phyloP scores from a whole-genome alignment of 2,329 filamentous ascomycete genomes.

The Ophiocordyceps australis region DNA sequence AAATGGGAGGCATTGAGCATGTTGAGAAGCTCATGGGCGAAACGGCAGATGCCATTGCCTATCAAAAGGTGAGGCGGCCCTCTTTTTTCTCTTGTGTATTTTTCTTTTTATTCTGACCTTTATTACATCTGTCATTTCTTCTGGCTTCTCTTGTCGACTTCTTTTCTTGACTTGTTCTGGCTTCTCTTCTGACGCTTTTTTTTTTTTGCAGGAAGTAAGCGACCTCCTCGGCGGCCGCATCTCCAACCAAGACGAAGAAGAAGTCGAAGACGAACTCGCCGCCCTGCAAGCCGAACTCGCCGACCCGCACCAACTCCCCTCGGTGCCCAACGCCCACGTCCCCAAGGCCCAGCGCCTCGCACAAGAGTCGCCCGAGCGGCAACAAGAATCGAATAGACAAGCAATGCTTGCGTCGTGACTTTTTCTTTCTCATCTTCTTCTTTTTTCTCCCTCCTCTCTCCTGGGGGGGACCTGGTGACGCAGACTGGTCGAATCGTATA shows the following conservation, averaged over 20 bases:
- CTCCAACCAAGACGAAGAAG: constrained; percentile 89
- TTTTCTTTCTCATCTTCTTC: not conserved
- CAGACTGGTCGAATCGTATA: no score
- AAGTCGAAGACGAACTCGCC: constrained; percentile 89
- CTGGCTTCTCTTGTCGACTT: constrained; percentile 2
- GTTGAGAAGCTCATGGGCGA: constrained; percentile 94
- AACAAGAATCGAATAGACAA: constrained; percentile 7
- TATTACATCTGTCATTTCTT: not conserved
- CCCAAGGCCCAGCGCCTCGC: constrained; percentile 8
- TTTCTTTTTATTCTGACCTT: no score
- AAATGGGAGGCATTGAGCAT: constrained; percentile 89
- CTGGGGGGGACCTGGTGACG: no score
- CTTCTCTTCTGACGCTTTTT: no score
- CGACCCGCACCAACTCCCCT: constrained; percentile 8
- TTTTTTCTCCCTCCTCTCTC: not conserved
- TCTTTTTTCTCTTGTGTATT: no score
- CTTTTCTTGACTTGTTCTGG: not conserved
- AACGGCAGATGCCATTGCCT: constrained; percentile 74
- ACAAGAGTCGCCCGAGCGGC: constrained; percentile 3
- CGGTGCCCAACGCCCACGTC: constrained; percentile 14
- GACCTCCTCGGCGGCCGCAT: constrained; percentile 79
- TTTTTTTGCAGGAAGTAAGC: constrained; percentile 80
- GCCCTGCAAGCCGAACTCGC: constrained; percentile 41
- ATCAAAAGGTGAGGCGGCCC: constrained; percentile 89
- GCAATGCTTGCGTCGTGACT: constrained; percentile 19